A percentile compares a stretch with the other conserved stretches of the same genome.
Conservation (phyloP, 257 asterid genomes). For the Cynanchum wilfordii region DNA sequence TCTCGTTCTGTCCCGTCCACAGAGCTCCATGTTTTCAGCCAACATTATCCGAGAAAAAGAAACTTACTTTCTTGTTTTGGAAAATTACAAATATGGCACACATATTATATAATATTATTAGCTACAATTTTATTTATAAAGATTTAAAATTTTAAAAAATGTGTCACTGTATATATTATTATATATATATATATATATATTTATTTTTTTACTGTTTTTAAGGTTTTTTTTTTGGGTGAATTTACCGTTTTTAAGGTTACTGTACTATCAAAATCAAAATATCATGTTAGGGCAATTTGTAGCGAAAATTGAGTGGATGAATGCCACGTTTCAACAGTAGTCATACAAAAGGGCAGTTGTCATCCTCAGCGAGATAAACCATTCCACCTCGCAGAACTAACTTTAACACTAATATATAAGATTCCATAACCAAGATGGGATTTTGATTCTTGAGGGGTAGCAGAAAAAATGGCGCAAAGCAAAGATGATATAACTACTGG, state of each 20-base stretch:
- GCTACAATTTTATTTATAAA: too few species aligned
- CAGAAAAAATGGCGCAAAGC: slow-evolving; percentile 33
- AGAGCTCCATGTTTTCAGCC: neutral
- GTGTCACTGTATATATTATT: too few species aligned
- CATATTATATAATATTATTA: too few species aligned
- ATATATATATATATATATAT: too few species aligned
- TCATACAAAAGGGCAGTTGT: slow-evolving; percentile 5
- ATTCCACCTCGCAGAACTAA: neutral
- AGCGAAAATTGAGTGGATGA: too few species aligned
- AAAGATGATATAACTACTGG: slow-evolving; percentile 35
- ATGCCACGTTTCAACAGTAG: slow-evolving; percentile 10
- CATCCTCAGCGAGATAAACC: neutral
- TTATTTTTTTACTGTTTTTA: too few species aligned
- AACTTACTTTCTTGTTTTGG: neutral
- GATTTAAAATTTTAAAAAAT: too few species aligned
- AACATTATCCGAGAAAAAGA: slow-evolving; percentile 23
- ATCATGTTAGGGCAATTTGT: neutral
- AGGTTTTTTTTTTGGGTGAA: too few species aligned
- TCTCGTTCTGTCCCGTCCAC: too few species aligned
- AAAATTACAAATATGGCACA: neutral
- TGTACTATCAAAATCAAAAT: too few species aligned
- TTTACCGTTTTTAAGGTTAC: too few species aligned
- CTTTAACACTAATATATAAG: too few species aligned
- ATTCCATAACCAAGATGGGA: neutral
- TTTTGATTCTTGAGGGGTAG: neutral